phyloP scores from a whole-genome alignment of 2,329 filamentous ascomycete genomes.

The Cytospora mali region DNA sequence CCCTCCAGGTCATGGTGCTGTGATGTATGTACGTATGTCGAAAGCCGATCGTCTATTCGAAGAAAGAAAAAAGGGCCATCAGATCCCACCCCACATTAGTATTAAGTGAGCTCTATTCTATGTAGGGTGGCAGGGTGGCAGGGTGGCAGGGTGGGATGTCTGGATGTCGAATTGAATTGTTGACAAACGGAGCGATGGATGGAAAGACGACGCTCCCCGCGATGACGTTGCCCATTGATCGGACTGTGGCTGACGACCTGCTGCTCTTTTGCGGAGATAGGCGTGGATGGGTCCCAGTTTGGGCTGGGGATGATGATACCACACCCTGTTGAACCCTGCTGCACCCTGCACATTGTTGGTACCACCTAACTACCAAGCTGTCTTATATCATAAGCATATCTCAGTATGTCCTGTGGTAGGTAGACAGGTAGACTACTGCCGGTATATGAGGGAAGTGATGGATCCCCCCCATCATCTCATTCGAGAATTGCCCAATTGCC shows the following conservation, averaged over 20 bases:
- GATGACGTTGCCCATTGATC: slow-evolving; percentile 15
- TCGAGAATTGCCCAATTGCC: not conserved
- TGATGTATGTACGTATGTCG: not conserved
- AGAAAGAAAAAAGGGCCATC: not conserved
- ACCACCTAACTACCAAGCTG: too few relatives aligned
- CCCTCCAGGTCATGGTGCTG: not conserved
- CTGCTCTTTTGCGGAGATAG: too few relatives aligned
- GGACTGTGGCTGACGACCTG: not conserved
- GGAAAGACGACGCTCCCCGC: slow-evolving; percentile 16
- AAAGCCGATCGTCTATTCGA: not conserved
- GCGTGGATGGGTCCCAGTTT: not conserved
- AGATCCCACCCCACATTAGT: not conserved
- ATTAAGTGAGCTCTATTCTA: too few relatives aligned
- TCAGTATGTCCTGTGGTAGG: too few relatives aligned
- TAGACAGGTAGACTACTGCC: not conserved
- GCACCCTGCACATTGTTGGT: not conserved
- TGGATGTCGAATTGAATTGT: not conserved
- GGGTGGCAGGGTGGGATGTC: not conserved
- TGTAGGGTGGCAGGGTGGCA: too few relatives aligned
- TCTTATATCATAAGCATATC: too few relatives aligned
- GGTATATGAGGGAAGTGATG: not conserved
- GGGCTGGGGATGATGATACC: not conserved
- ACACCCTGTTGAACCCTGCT: not conserved
- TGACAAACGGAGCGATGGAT: not conserved
- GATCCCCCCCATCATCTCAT: not conserved